phyloP scores from a whole-genome alignment of 441 rosid species.

The Eutrema salsugineum region DNA sequence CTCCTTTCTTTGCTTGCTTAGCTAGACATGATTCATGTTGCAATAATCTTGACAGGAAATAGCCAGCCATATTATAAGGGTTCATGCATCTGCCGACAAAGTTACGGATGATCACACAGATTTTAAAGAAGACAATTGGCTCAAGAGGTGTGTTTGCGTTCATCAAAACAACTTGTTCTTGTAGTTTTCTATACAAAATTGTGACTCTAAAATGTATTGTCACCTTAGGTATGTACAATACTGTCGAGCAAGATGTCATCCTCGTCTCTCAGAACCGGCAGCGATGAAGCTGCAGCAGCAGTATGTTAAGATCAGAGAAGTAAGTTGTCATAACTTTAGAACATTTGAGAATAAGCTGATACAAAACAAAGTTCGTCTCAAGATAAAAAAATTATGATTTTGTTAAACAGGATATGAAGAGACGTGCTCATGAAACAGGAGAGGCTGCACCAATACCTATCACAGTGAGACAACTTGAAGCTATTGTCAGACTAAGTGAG shows the following conservation, averaged over 20 bases:
- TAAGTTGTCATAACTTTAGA: constrained; percentile 22
- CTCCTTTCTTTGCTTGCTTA: neutral
- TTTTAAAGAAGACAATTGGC: constrained; percentile 91
- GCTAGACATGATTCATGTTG: constrained; percentile 3
- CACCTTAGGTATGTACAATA: constrained; percentile 73
- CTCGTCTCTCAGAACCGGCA: constrained; percentile 81
- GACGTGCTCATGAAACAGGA: constrained; percentile 92
- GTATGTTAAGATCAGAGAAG: constrained; percentile 90
- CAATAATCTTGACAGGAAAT: constrained; percentile 54
- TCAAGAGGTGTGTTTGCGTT: constrained; percentile 58
- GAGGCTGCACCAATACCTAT: constrained; percentile 90
- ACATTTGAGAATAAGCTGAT: neutral
- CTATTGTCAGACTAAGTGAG: constrained; percentile 88
- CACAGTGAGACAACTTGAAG: constrained; percentile 96
- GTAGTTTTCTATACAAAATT: neutral
- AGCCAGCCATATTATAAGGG: constrained; percentile 90
- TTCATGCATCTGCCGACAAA: constrained; percentile 89
- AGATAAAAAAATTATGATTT: neutral
- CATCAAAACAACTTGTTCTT: neutral
- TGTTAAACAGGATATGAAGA: constrained; percentile 75
- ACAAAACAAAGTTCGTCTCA: neutral
- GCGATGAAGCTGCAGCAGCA: constrained; percentile 69
- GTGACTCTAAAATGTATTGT: constrained; percentile 23
- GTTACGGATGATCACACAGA: constrained; percentile 43
- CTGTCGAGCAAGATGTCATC: constrained; percentile 79